Percentiles rank a stretch among this genome's conserved stretches.
phyloP scores from a whole-genome alignment of 768 basidiomycete genomes.

The Lyophyllum decastes region DNA sequence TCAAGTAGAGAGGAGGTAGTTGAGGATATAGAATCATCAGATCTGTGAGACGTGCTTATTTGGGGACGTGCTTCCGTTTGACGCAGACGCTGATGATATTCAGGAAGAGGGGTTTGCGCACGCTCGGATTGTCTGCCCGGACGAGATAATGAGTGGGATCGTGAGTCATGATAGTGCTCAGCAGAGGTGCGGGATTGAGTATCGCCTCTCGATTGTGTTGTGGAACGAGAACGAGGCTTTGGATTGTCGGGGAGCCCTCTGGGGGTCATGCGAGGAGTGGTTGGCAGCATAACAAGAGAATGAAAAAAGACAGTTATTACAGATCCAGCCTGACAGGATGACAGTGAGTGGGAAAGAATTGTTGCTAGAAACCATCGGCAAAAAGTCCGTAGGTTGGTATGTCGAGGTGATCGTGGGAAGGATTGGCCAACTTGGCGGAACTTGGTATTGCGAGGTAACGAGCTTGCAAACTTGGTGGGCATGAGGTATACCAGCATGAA shows the following conservation, averaged over 20 bases:
- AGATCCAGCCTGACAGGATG: conserved; percentile 10
- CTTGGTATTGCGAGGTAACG: too few relatives aligned
- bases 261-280: conserved; percentile 24
- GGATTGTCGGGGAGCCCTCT: conserved; percentile 37
- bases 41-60: neutral
- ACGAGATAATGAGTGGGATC: conserved; percentile 1
- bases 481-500: too few relatives aligned
- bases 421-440: too few relatives aligned
- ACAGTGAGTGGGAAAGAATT: neutral
- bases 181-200: neutral
- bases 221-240: conserved; percentile 33
- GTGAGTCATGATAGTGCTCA: neutral
- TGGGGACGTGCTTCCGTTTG: neutral
- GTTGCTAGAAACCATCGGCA: neutral
- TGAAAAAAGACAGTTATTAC: conserved; percentile 2
- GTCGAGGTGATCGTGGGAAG: too few relatives aligned
- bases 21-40: conserved; percentile 7
- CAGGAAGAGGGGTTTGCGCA: neutral
- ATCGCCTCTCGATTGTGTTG: conserved; percentile 10
- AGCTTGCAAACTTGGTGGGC: too few relatives aligned
- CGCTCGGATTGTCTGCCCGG: neutral
- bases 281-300: conserved; percentile 13
- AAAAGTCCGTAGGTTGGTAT: too few relatives aligned
- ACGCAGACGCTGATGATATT: neutral
- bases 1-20: conserved; percentile 36